These are phyloP conservation scores for Agastache rugosa DNA, from an alignment of 257 asterid species.

Conservation along the genomic window DNA sequence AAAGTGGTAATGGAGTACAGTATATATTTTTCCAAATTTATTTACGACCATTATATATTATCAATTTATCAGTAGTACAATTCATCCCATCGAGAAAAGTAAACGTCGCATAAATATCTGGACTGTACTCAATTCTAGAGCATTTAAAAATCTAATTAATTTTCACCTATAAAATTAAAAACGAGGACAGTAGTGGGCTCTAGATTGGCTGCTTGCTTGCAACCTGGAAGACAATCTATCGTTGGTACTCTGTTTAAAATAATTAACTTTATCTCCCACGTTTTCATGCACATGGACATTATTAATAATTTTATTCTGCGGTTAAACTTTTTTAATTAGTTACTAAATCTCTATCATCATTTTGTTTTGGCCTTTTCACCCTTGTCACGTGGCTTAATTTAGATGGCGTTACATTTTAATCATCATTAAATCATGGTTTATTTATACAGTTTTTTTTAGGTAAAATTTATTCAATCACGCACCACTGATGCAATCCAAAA, in stretches of 20 bases:
- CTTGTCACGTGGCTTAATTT: neutral
- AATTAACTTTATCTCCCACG: constrained; percentile 23
- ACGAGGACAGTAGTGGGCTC: constrained; percentile 35
- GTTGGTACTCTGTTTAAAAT: constrained; percentile 12
- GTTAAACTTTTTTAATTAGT: neutral
- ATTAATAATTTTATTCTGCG: neutral
- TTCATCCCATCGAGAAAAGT: neutral
- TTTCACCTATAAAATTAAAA: constrained; percentile 27
- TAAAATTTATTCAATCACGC: no score
- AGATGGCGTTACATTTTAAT: neutral
- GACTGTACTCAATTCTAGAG: neutral
- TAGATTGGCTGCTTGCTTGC: constrained; percentile 44
- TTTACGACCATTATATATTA: no score
- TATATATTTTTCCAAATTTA: neutral
- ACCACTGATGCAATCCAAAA: no score
- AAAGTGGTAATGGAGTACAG: neutral
- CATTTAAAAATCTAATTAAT: constrained; percentile 20
- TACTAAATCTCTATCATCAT: constrained; percentile 21
- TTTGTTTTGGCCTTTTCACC: neutral
- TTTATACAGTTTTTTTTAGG: no score
- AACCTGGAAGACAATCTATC: constrained; percentile 45
- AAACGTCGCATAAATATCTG: neutral
- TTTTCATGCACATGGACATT: constrained; percentile 31
- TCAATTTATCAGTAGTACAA: neutral
- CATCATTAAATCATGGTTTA: neutral